phyloP scores from a whole-genome alignment of 192 early-diverging fungal genomes.

The Phlyctochytrium arcticum region DNA sequence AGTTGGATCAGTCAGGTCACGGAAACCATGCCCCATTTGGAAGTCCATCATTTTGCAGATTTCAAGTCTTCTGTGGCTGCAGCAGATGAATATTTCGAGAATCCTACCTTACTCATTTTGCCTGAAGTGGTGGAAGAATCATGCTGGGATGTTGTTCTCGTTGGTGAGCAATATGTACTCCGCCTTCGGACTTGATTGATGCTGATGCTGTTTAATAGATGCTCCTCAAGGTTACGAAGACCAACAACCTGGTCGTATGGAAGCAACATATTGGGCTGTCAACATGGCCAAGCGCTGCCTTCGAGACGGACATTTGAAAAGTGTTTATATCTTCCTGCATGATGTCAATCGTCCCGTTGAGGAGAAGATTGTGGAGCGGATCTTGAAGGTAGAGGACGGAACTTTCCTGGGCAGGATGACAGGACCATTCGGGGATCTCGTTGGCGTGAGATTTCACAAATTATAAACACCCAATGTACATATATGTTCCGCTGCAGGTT shows the following conservation, averaged over 20 bases:
- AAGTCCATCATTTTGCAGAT: background rate
- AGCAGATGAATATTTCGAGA: background rate
- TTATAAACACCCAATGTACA: no score
- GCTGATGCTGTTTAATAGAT: background rate
- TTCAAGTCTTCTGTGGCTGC: background rate
- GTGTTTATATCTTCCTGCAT: slow-evolving; percentile 2
- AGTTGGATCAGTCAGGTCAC: background rate
- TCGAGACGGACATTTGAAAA: background rate
- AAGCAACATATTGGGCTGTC: slow-evolving; percentile 1
- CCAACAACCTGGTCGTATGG: background rate
- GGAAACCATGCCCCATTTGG: background rate
- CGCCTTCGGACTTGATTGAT: background rate
- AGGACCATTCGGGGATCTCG: background rate
- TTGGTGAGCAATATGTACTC: background rate
- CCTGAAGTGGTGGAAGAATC: background rate
- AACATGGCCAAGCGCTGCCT: background rate
- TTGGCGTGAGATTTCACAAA: background rate
- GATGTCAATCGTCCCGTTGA: background rate
- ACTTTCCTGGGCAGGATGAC: background rate
- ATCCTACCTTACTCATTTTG: background rate
- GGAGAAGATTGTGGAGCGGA: background rate
- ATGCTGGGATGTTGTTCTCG: background rate
- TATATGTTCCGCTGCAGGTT: no score
- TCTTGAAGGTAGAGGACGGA: background rate
- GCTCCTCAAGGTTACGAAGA: slow-evolving; percentile 5